phyloP scores from a whole-genome alignment of 352 stramenopile species.

The Phytophthora pisi region DNA sequence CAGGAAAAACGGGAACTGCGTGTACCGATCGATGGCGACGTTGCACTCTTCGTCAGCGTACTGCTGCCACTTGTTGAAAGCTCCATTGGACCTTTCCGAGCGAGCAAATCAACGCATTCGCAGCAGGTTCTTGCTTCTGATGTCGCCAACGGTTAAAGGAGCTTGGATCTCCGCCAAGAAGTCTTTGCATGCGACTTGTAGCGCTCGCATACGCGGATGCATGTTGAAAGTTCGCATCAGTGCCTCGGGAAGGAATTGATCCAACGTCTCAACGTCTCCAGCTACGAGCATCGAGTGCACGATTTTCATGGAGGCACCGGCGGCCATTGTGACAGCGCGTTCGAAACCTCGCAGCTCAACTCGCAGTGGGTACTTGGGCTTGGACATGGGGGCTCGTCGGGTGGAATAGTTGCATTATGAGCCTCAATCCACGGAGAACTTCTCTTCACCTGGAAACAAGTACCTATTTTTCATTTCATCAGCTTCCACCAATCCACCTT shows the following conservation, averaged over 20 bases:
- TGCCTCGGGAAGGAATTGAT: slow-evolving; percentile 31
- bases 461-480: neutral
- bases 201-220: slow-evolving; percentile 46
- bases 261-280: slow-evolving; percentile 21
- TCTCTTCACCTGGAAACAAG: too few relatives aligned
- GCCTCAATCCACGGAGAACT: neutral
- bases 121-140: slow-evolving; percentile 22
- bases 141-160: slow-evolving; percentile 21
- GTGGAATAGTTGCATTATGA: neutral
- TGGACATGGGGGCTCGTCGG: neutral
- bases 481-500: neutral
- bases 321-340: slow-evolving; percentile 30
- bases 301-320: slow-evolving; percentile 35
- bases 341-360: slow-evolving; percentile 42
- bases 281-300: slow-evolving; percentile 39
- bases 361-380: neutral
- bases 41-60: slow-evolving; percentile 7
- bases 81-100: neutral
- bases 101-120: slow-evolving; percentile 14
- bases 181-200: slow-evolving; percentile 34
- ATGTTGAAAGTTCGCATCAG: slow-evolving; percentile 48
- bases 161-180: slow-evolving; percentile 40
- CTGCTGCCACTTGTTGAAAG: slow-evolving; percentile 20
- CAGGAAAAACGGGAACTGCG: slow-evolving; percentile 31
- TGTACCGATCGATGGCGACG: slow-evolving; percentile 24